Base-by-base conservation (phyloP, 805 yeast species). In the Saccharomycopsis amapae region DNA sequence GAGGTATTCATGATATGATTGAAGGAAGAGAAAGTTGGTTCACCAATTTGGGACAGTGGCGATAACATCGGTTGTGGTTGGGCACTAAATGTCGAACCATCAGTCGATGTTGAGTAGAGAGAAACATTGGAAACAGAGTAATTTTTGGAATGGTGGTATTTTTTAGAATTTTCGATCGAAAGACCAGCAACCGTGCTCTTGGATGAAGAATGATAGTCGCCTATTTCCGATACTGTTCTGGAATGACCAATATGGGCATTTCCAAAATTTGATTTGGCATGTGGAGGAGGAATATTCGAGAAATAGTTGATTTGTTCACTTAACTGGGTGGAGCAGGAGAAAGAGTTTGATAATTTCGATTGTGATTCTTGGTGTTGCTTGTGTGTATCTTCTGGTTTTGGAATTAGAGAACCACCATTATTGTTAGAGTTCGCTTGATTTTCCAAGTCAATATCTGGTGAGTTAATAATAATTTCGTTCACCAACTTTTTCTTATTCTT, bases 281-380 rank as follows among this genome's bases (percentile, higher is more conserved):
- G 39, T 17, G 48, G 44, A 6, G 48, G 48, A 7, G 44, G 38
- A 18, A 37, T 40, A 25, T 26, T 31, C 7, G 48, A 24, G n/a
- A 45, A 28, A 26, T 38, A 45, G 12, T 23, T 10, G 13, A 40
- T 35, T 19, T 42, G 45, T 10, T 38, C 36, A 23, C 30, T 24
- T n/a, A 42, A 12, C 17, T 35, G 37, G 5, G 45, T 18, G 5
- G 44, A 20, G 6, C 35, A 9, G 12, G 40, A 18, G n/a, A 26
- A 30, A 12, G 38, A 17, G 6, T 31, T 26, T 26, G 30, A 26
- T 26, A 9, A 26, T 9, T 26, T 26, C n/a, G n/a, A n/a, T n/a
- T n/a, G n/a, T n/a, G n/a, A n/a, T n/a, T n/a, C n/a, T n/a, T n/a
- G n/a, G n/a, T n/a, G n/a, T n/a, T n/a, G n/a, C n/a, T n/a, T n/a